These are phyloP conservation scores for Aristolochia contorta DNA, from an alignment of 164 flowering plant genomes.

Conservation along the genomic window DNA sequence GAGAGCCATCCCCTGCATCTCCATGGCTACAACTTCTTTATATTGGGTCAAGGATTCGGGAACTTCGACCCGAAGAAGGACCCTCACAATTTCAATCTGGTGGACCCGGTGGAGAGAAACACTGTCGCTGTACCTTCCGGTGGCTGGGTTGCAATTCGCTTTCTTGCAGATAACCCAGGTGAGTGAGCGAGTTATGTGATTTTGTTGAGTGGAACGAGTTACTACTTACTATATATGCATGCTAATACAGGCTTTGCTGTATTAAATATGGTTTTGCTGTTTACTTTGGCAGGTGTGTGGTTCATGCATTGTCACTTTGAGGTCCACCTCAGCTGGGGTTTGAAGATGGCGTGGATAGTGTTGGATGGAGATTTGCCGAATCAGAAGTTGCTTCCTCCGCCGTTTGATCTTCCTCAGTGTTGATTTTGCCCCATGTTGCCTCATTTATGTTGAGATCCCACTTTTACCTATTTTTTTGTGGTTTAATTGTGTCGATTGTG, in stretches of 20 bases:
- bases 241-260: too few relatives aligned
- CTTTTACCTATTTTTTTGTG: too few relatives aligned
- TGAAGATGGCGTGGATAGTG: constrained; percentile 12
- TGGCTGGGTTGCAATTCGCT: constrained; percentile 54
- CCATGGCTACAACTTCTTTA: constrained; percentile 31
- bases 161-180: constrained; percentile 57
- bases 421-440: too few relatives aligned
- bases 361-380: constrained; percentile 11
- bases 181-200: too few relatives aligned
- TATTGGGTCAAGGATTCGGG: constrained; percentile 44
- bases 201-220: too few relatives aligned
- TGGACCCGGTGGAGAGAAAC: constrained; percentile 49
- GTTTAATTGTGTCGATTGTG: too few relatives aligned
- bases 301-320: constrained; percentile 14
- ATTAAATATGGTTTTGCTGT: background rate
- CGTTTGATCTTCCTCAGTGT: too few relatives aligned
- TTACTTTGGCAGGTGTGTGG: constrained; percentile 10
- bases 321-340: constrained; percentile 11
- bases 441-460: too few relatives aligned
- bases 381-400: constrained; percentile 6
- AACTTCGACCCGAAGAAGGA: constrained; percentile 38
- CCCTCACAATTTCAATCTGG: constrained; percentile 34
- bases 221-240: too few relatives aligned
- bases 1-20: constrained; percentile 16
- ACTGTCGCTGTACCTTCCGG: constrained; percentile 49